Conservation (phyloP, 371 early-diverging fungal species). For the Lichtheimia hyalospora region DNA sequence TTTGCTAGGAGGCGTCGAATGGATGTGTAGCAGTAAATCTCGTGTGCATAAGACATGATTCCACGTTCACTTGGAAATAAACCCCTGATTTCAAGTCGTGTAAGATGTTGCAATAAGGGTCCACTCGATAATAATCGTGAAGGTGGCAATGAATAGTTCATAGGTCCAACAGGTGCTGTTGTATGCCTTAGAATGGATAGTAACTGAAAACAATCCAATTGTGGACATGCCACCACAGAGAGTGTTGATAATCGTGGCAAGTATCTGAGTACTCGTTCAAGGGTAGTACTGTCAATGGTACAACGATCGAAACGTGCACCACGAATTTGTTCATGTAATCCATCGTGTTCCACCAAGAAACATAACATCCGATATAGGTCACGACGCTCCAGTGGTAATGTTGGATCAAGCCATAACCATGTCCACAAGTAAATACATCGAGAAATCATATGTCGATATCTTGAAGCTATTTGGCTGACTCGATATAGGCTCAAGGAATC, state of each 20-base stretch:
- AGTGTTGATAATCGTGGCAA: conserved; percentile 3
- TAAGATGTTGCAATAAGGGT: conserved; percentile 9
- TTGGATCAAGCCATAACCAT: conserved; percentile 1
- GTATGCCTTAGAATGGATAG: conserved; percentile 2
- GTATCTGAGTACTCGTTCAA: conserved; percentile 6
- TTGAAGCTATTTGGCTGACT: conserved; percentile 1
- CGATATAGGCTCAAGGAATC: conserved; percentile 11
- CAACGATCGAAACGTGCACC: conserved; percentile 7
- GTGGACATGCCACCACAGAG: conserved; percentile 6
- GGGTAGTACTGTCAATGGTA: neutral
- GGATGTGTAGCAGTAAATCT: conserved; percentile 12
- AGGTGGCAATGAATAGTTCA: neutral
- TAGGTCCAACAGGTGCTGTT: neutral
- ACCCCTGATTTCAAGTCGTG: conserved; percentile 6
- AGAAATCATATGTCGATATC: conserved; percentile 3
- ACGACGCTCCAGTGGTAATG: neutral
- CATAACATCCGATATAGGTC: conserved; percentile 1
- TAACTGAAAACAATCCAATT: conserved; percentile 11
- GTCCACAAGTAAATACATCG: neutral
- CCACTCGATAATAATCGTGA: neutral
- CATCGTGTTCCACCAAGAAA: conserved; percentile 4
- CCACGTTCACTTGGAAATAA: conserved; percentile 14
- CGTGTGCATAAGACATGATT: conserved; percentile 9
- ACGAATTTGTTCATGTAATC: neutral
- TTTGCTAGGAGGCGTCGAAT: conserved; percentile 7